Evolutionary conservation across 331 rosid genomes (phyloP), one percentile per base, ranked within the genome.

Genomic region (Malus hybrid): DNA sequence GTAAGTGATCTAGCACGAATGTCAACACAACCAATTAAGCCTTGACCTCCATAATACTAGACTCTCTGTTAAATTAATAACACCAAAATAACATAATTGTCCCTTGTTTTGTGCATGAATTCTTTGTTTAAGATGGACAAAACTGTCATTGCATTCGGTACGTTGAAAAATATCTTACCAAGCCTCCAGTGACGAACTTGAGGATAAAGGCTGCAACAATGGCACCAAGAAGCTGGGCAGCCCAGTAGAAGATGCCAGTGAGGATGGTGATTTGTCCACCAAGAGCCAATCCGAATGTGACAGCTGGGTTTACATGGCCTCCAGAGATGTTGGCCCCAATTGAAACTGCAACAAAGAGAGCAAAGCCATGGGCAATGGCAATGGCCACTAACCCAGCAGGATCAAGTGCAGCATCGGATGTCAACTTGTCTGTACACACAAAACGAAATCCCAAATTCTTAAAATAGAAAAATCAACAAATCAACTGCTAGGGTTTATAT

Each of bases 241-340:
- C 83, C 97, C 91, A 91, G 86, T 93, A 91, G 85, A 93, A 91
- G 81, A 93, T 58, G 55, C 96, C 86, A 48, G 97, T 89, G 80
- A 93, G 87, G 78, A 93, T 33, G 19, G 87, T 93, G 91, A 91
- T 93, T 63, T 93, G 98, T 68, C 97, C 97, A 19, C 98, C 97
- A 44, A 91, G 77, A 80, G 97, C 97, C 90, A 93, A 86, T 26
- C 98, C 96, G 48, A 93, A 89, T 19, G 97, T 93, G 70, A 93
- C 98, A 14, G 98, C 95, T 11, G 97, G 98, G 90, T 93, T 93
- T 3, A 93, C 97, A 78, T 93, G 98, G 4, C 97, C 98, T 34
- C 97, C 96, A 60, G 98, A 93, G 80, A 93, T 93, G 86, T 90
- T 93, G 76, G 96, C 96, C 20, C 90, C 88, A 74, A 90, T 80